Evolutionary conservation across 805 yeast genomes (phyloP).

Genomic region (Tetrapisispora nanseiensis): DNA sequence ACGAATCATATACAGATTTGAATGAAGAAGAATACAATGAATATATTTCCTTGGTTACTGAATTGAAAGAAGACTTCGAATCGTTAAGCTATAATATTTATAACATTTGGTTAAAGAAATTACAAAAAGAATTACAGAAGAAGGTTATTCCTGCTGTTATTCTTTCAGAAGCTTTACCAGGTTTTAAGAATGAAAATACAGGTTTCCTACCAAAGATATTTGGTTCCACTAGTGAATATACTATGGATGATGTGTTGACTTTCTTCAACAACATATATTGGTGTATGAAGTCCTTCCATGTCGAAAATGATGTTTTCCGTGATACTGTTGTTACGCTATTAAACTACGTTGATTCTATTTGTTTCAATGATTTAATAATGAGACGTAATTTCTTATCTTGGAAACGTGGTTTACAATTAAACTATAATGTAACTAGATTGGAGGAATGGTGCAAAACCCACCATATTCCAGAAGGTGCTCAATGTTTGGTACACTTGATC

Average conservation of each 20-base stretch:
- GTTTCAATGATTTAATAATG: slow-evolving; percentile 93
- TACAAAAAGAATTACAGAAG: slow-evolving; percentile 83
- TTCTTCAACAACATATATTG: slow-evolving; percentile 85
- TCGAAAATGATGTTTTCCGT: slow-evolving; percentile 75
- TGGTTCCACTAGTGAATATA: slow-evolving; percentile 58
- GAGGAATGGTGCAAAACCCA: slow-evolving; percentile 98
- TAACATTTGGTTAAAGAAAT: slow-evolving; percentile 93
- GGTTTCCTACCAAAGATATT: slow-evolving; percentile 81
- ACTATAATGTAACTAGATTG: slow-evolving; percentile 88
- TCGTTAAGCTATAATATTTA: slow-evolving; percentile 87
- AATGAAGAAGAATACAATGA: slow-evolving; percentile 84
- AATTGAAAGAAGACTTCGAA: slow-evolving; percentile 89
- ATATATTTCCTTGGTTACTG: slow-evolving; percentile 78
- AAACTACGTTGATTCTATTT: slow-evolving; percentile 79
- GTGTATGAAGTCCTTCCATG: slow-evolving; percentile 84
- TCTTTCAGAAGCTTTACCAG: slow-evolving; percentile 89
- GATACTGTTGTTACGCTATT: slow-evolving; percentile 77
- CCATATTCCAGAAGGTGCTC: slow-evolving; percentile 78
- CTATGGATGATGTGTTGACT: slow-evolving; percentile 89
- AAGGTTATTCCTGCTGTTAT: slow-evolving; percentile 93
- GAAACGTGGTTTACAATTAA: slow-evolving; percentile 96
- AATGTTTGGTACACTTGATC: slow-evolving; percentile 72
- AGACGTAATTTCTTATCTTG: slow-evolving; percentile 89
- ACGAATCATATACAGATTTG: slow-evolving; percentile 74
- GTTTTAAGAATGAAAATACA: slow-evolving; percentile 73